Percentiles rank a stretch among this genome's conserved stretches.
Conservation (phyloP, 2,329 filamentous ascomycete species). For the Endothia cerciana region DNA sequence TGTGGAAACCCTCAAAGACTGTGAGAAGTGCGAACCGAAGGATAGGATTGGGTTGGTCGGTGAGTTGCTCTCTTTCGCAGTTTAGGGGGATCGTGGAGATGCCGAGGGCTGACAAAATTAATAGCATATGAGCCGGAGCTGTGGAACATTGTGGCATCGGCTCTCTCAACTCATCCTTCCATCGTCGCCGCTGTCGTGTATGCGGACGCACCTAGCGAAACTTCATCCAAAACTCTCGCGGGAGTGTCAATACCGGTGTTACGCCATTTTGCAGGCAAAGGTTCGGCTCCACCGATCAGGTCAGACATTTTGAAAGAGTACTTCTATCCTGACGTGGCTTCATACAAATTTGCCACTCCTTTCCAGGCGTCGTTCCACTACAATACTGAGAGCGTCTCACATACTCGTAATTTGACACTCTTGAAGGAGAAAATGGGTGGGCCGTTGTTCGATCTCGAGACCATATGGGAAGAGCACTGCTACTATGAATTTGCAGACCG, state of each 20-base stretch:
- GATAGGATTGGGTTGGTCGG: conserved; percentile 27
- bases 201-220: conserved; percentile 17
- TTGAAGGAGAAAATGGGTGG: conserved; percentile 66
- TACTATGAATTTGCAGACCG: conserved; percentile 71
- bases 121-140: conserved; percentile 25
- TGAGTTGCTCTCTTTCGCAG: conserved; percentile 2
- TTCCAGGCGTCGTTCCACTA: conserved; percentile 32
- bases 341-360: conserved; percentile 25
- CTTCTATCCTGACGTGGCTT: conserved; percentile 23
- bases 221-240: not conserved
- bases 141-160: conserved; percentile 20
- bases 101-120: not conserved
- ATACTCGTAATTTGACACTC: conserved; percentile 68
- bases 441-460: conserved; percentile 74
- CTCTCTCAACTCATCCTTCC: conserved; percentile 14
- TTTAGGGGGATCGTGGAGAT: not conserved
- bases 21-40: conserved; percentile 28
- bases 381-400: conserved; percentile 49
- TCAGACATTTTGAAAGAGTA: conserved; percentile 17
- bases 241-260: conserved; percentile 24
- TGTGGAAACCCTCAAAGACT: conserved; percentile 13
- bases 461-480: conserved; percentile 80
- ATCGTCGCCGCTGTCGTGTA: conserved; percentile 26
- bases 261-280: conserved; percentile 25
- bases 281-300: not conserved